phyloP scores from a whole-genome alignment of 768 basidiomycete genomes.

The Favolaschia claudopus region DNA sequence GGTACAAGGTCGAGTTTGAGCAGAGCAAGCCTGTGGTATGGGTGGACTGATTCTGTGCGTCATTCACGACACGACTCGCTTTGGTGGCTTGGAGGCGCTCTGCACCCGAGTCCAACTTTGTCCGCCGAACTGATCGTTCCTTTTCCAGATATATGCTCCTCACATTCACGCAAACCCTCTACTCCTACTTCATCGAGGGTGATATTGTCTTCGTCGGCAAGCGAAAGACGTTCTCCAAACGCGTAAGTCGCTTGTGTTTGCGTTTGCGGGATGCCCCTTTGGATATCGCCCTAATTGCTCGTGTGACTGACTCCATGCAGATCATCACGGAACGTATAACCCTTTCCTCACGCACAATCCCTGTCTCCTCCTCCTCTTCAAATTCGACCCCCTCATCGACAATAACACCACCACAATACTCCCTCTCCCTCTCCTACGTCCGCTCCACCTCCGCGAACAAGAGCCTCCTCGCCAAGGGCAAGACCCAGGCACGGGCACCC shows the following conservation, averaged over 20 bases:
- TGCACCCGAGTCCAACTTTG: no score
- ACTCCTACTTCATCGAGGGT: constrained; percentile 87
- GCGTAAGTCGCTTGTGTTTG: constrained; percentile 53
- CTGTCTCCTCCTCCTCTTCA: constrained; percentile 50
- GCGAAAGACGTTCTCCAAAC: constrained; percentile 88
- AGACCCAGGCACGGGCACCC: constrained; percentile 59
- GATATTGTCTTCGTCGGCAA: constrained; percentile 88
- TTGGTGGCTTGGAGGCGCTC: no score
- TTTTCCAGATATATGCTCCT: constrained; percentile 73
- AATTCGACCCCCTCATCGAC: constrained; percentile 30
- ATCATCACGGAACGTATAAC: constrained; percentile 92
- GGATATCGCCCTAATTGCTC: neutral
- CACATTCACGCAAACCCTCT: constrained; percentile 75
- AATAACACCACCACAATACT: constrained; percentile 68
- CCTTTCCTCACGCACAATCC: constrained; percentile 71
- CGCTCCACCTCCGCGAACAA: constrained; percentile 89
- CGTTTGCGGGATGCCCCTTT: constrained; percentile 41
- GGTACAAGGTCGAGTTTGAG: constrained; percentile 90
- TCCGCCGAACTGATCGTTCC: neutral
- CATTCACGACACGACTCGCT: constrained; percentile 10
- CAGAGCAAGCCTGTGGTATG: constrained; percentile 83
- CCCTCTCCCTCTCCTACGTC: constrained; percentile 71
- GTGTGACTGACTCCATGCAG: constrained; percentile 44
- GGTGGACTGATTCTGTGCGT: constrained; percentile 80
- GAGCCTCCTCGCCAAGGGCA: constrained; percentile 77